phyloP scores from a whole-genome alignment of 164 flowering plant species.

The Magnolia changhungtana region DNA sequence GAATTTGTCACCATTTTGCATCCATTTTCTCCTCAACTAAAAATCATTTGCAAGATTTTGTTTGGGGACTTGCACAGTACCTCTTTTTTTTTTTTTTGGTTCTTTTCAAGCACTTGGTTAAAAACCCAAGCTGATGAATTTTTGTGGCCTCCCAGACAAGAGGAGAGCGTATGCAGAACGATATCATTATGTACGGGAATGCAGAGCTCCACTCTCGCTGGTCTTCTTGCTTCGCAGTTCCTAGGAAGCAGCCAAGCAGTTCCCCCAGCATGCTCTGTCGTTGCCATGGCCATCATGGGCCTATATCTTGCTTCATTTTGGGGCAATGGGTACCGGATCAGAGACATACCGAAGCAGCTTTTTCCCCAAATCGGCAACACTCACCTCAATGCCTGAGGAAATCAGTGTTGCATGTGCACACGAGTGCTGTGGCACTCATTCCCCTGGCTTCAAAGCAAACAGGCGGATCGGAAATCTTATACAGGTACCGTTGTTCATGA shows the following conservation, averaged over 20 bases:
- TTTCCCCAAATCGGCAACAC: slow-evolving; percentile 24
- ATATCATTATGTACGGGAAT: slow-evolving; percentile 91
- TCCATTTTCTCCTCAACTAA: background rate
- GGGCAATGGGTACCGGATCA: slow-evolving; percentile 71
- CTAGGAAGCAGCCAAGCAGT: slow-evolving; percentile 90
- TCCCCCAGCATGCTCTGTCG: slow-evolving; percentile 93
- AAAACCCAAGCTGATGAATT: background rate
- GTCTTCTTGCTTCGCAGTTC: slow-evolving; percentile 89
- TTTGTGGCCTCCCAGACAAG: slow-evolving; percentile 46
- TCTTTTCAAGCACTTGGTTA: too few species aligned
- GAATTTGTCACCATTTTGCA: too few species aligned
- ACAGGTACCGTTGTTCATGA: too few species aligned
- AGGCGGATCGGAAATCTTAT: too few species aligned
- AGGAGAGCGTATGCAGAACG: slow-evolving; percentile 79
- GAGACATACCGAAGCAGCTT: slow-evolving; percentile 47
- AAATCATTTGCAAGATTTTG: background rate
- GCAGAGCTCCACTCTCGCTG: slow-evolving; percentile 99
- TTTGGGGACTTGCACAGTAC: background rate
- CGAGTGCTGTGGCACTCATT: too few species aligned
- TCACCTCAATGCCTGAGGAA: slow-evolving; percentile 3
- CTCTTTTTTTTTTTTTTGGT: too few species aligned
- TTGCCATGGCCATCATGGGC: slow-evolving; percentile 97
- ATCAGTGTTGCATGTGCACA: too few species aligned
- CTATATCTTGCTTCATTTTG: slow-evolving; percentile 89
- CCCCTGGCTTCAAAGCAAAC: too few species aligned